phyloP scores from a whole-genome alignment of 768 basidiomycete species.

The Termitomyces eurrhizus region DNA sequence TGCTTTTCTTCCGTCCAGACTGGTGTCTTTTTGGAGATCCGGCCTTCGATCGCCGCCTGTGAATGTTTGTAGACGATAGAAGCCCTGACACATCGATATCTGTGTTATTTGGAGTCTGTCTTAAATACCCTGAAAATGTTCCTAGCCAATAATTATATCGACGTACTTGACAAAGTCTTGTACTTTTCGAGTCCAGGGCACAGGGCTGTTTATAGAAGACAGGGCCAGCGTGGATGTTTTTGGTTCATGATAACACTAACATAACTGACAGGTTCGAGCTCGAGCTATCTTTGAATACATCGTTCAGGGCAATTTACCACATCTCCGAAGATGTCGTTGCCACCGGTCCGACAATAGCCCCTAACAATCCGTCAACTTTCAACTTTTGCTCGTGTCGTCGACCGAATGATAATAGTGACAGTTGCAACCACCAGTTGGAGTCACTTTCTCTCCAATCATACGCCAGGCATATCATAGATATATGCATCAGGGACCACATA shows the following conservation, averaged over 20 bases:
- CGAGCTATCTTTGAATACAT: background rate
- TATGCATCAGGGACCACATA: constrained; percentile 7
- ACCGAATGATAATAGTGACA: background rate
- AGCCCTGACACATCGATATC: background rate
- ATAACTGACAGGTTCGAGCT: background rate
- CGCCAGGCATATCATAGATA: background rate
- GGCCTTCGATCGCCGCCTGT: background rate
- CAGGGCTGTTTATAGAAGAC: background rate
- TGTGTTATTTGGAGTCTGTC: background rate
- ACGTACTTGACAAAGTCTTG: background rate
- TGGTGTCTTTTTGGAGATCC: background rate
- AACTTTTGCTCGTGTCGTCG: background rate
- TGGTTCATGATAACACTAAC: background rate
- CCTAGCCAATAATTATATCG: background rate
- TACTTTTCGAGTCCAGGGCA: background rate
- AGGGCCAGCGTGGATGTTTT: background rate
- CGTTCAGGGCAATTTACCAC: background rate
- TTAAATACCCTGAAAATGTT: background rate
- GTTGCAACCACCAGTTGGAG: background rate
- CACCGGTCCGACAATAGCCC: background rate
- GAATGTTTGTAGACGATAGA: background rate
- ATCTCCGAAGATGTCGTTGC: constrained; percentile 2
- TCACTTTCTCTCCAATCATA: constrained; percentile 7
- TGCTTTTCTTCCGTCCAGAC: background rate
- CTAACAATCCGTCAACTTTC: background rate